Conservation (phyloP, 2,329 filamentous ascomycete species). For the Capronia coronata region DNA sequence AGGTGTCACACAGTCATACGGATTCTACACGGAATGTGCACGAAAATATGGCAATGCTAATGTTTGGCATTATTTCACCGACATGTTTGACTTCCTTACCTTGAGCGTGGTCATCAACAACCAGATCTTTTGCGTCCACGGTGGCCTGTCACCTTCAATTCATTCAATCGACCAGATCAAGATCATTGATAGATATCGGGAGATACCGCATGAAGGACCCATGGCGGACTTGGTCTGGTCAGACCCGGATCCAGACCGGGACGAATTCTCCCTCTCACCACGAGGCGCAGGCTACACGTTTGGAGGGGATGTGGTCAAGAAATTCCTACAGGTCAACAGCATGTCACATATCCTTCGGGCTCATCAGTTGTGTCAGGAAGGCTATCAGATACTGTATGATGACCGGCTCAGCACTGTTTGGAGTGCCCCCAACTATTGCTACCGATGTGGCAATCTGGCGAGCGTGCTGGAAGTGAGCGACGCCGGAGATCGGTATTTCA, state of each 20-base stretch:
- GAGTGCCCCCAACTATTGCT: constrained; percentile 96
- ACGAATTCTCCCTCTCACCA: constrained; percentile 92
- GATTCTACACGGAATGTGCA: constrained; percentile 97
- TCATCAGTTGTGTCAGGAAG: constrained; percentile 98
- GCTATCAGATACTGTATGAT: constrained; percentile 94
- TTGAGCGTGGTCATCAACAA: constrained; percentile 97
- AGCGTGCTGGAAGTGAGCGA: constrained; percentile 95
- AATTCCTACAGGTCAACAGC: constrained; percentile 92
- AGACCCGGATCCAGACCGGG: constrained; percentile 91
- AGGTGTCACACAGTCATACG: constrained; percentile 96
- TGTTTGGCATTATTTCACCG: constrained; percentile 99
- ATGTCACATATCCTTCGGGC: constrained; percentile 97
- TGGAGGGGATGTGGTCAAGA: constrained; percentile 94
- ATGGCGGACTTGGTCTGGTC: constrained; percentile 99
- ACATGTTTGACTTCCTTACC: constrained; percentile 99
- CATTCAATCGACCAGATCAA: constrained; percentile 99
- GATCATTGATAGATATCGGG: constrained; percentile 96
- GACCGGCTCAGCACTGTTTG: constrained; percentile 92
- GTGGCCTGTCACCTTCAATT: constrained; percentile 81
- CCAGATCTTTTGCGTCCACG: constrained; percentile 98
- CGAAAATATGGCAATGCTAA: constrained; percentile 98
- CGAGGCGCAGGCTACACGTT: constrained; percentile 96
- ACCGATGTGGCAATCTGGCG: constrained; percentile 92
- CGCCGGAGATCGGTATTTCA: constrained; percentile 88
- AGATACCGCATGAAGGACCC: constrained; percentile 96